Evolutionary conservation across 2,329 filamentous ascomycete species (phyloP), one percentile per base, ranked within the genome.

Genomic region (Clonostachys solani): DNA sequence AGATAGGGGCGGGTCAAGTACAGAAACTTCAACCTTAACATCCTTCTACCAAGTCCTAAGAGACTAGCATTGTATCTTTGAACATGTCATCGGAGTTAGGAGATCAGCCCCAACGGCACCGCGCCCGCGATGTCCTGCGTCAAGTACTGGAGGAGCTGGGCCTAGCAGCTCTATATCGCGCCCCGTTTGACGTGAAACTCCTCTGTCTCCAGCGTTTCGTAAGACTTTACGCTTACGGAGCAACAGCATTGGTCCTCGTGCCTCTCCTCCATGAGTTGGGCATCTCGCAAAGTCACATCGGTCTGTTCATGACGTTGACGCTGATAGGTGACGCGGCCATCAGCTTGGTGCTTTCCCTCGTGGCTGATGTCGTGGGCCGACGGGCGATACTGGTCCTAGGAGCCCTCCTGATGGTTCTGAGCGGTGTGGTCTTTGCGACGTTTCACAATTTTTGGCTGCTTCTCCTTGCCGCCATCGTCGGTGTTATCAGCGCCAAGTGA

Each of bases 241-340:
- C 69, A 6, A 78, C 77, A 7, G 79, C 75, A 0, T 70, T 84
- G 5, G 72, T 83, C 47, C 70, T 83, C 6, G 81, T 80, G 12
- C 66, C 75, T 18, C 83, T 78, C 51, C 70, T 86, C 8, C 67
- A 68, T 13, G 68, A 65, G 3, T 66, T 84, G 2, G 68, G 63
- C 9, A 68, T 77, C 40, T 71, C 77, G 2, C 70, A 80, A 49
- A 66, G 72, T 1, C 65, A 65, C 33, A 78, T 81, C 49, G 83
- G 82, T 4, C 62, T 84, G 1, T 86, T 86, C 64, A 85, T 86
- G 81, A 84, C 80, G 1, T 59, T 84, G 51, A 86, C 83, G 0
- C 63, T 86, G 15, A 65, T 72, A 13, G 83, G 82, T 23, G 83
- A 86, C 59, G 72, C 78, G 5, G 56, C 69, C 40, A 76, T 85